Conservation (phyloP, 192 early-diverging fungal genomes). For the Coemansia sp. region DNA sequence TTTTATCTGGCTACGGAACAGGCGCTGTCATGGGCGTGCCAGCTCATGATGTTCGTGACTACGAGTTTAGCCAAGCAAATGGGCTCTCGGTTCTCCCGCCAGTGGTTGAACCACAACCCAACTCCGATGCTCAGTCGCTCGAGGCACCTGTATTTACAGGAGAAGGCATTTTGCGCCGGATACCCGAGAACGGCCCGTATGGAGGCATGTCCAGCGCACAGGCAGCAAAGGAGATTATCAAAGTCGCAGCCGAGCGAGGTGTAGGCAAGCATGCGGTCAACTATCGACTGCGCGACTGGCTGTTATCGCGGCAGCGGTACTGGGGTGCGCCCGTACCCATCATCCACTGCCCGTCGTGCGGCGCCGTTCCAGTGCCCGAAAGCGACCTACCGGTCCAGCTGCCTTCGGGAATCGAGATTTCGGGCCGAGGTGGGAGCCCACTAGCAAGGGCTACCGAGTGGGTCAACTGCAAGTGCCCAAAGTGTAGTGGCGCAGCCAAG, state of each 20-base stretch:
- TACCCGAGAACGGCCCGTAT: slow-evolving; percentile 55
- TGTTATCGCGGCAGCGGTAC: slow-evolving; percentile 90
- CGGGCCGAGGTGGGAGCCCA: slow-evolving; percentile 69
- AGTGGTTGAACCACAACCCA: slow-evolving; percentile 48
- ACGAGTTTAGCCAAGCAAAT: slow-evolving; percentile 62
- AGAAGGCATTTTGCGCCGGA: slow-evolving; percentile 57
- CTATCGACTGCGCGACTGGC: slow-evolving; percentile 91
- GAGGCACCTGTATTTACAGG: slow-evolving; percentile 39
- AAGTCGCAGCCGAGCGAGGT: slow-evolving; percentile 48
- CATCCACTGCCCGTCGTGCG: slow-evolving; percentile 80
- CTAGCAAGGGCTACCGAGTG: slow-evolving; percentile 62
- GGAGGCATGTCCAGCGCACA: slow-evolving; percentile 61
- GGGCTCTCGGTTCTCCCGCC: slow-evolving; percentile 30
- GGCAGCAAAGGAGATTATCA: slow-evolving; percentile 57
- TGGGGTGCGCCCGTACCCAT: slow-evolving; percentile 98
- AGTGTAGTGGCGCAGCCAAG: slow-evolving; percentile 66
- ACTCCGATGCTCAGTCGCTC: not conserved
- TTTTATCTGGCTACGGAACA: slow-evolving; percentile 72
- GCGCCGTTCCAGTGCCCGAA: slow-evolving; percentile 80
- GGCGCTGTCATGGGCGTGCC: slow-evolving; percentile 89
- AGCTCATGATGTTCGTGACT: slow-evolving; percentile 74
- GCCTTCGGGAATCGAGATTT: slow-evolving; percentile 59
- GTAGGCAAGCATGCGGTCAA: slow-evolving; percentile 56
- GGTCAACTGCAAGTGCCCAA: slow-evolving; percentile 75
- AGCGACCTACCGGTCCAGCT: slow-evolving; percentile 74